Conservation (phyloP, 495 filamentous ascomycete species). For the Daldinia concentrica region DNA sequence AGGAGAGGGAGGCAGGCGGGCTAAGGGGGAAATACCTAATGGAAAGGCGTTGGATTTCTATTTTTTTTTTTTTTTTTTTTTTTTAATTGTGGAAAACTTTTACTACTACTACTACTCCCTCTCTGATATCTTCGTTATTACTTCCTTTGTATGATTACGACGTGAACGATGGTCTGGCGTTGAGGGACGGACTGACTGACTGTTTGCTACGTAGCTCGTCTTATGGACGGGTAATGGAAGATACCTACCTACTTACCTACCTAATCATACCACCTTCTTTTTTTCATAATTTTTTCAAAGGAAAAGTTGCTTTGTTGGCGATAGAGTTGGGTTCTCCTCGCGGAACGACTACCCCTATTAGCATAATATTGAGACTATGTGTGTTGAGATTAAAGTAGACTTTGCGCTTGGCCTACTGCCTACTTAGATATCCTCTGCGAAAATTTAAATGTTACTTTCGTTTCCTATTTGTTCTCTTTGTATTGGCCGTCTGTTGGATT, state of each 20-base stretch:
- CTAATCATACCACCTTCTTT: neutral
- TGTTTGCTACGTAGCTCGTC: neutral
- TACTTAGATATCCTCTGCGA: neutral
- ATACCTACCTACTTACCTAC: neutral
- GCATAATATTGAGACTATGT: neutral
- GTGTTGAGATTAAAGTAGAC: neutral
- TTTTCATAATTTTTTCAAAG: neutral
- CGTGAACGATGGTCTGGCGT: constrained; percentile 12
- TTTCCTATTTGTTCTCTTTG: neutral
- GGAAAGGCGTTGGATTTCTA: constrained; percentile 1
- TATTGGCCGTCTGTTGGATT: neutral
- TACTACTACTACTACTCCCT: neutral
- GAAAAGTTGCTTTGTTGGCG: neutral
- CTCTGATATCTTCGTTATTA: neutral
- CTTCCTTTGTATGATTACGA: constrained; percentile 23
- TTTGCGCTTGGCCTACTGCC: neutral
- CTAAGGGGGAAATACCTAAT: neutral
- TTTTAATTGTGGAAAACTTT: neutral
- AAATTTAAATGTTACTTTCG: neutral
- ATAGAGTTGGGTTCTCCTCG: neutral
- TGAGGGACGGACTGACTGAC: constrained; percentile 52
- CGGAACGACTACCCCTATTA: constrained; percentile 1
- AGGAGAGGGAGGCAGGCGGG: neutral
- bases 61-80: neutral
- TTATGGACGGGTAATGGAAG: neutral